phyloP scores from a whole-genome alignment of 2,329 filamentous ascomycete genomes.

The Aureobasidium pullulans region DNA sequence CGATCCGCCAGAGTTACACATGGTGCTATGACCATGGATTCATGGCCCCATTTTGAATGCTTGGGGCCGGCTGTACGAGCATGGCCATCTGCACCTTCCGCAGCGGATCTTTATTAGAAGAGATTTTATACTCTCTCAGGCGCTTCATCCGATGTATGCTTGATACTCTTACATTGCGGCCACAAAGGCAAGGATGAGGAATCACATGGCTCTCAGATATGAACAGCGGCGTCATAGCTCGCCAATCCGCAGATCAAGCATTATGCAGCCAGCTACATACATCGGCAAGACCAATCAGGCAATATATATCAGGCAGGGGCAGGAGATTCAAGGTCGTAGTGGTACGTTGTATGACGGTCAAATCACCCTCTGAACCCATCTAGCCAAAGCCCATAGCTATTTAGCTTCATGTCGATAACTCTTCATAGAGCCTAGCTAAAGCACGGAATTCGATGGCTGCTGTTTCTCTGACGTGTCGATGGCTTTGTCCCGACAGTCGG shows the following conservation, averaged over 20 bases:
- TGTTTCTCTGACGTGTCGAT: not conserved
- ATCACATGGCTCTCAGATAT: not conserved
- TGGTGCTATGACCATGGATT: not conserved
- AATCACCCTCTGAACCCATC: constrained; percentile 3
- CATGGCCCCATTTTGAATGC: not conserved
- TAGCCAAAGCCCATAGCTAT: constrained; percentile 37
- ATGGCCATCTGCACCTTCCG: not conserved
- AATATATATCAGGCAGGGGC: constrained; percentile 11
- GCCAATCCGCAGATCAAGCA: not conserved
- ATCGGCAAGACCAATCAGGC: constrained; percentile 5
- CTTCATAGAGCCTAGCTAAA: constrained; percentile 53
- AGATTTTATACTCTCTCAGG: not conserved
- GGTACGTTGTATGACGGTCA: constrained; percentile 14
- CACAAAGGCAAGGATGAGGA: not conserved
- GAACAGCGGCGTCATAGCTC: not conserved
- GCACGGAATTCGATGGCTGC: constrained; percentile 14
- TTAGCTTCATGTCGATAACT: constrained; percentile 63
- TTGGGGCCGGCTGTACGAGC: not conserved
- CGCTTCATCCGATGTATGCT: not conserved
- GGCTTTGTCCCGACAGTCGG: not conserved
- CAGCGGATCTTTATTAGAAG: not conserved
- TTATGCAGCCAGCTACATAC: constrained; percentile 12
- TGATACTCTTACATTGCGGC: not conserved
- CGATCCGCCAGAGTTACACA: not conserved
- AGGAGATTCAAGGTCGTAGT: constrained; percentile 10